phyloP scores from a whole-genome alignment of 2,329 filamentous ascomycete species.

The Penicillium sp. region DNA sequence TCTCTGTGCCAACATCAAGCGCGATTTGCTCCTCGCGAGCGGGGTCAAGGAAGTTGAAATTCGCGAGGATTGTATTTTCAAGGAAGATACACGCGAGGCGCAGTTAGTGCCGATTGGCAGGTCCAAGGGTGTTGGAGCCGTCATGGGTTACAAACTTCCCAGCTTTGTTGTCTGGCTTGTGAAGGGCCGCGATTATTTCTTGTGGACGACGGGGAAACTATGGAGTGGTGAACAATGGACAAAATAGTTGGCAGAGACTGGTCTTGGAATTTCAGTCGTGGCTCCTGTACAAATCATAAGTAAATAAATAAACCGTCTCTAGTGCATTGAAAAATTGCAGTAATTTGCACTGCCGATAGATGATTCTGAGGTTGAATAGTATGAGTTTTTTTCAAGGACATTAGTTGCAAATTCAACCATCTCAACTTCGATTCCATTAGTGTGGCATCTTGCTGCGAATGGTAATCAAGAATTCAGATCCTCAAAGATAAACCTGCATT shows the following conservation, averaged over 20 bases:
- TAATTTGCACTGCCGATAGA: too few relatives aligned
- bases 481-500: too few relatives aligned
- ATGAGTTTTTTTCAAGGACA: too few relatives aligned
- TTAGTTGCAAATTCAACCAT: too few relatives aligned
- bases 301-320: too few relatives aligned
- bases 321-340: too few relatives aligned
- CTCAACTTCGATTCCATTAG: too few relatives aligned
- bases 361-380: too few relatives aligned
- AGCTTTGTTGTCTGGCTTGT: conserved; percentile 55
- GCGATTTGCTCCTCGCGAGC: conserved; percentile 47
- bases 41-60: conserved; percentile 25
- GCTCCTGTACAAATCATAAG: too few relatives aligned
- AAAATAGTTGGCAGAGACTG: conserved; percentile 36
- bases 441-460: too few relatives aligned
- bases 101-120: conserved; percentile 56
- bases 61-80: conserved; percentile 38
- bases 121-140: conserved; percentile 52
- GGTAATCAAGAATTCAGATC: too few relatives aligned
- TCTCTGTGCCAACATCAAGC: conserved; percentile 54
- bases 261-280: too few relatives aligned
- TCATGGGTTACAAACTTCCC: conserved; percentile 50
- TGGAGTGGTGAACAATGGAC: conserved; percentile 59
- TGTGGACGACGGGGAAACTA: conserved; percentile 53
- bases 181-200: conserved; percentile 58
- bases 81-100: conserved; percentile 50